These are phyloP conservation scores for Persicaria maculosa DNA, from an alignment of 148 eudicot genomes.

Conservation along the genomic window DNA sequence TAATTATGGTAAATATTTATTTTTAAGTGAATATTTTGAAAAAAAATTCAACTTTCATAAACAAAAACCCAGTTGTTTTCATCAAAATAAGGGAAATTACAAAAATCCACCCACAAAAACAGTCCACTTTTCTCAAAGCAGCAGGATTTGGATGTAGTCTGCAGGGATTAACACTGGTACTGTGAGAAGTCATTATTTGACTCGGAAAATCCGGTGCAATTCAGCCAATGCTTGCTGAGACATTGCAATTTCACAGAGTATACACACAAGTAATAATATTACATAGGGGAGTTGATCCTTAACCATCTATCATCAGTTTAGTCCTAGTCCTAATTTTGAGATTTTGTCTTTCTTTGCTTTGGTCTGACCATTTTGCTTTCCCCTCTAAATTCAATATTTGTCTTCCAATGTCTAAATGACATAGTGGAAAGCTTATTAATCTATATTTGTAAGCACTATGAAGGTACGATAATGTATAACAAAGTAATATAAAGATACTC, in stretches of 20 bases:
- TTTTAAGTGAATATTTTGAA: too few relatives aligned
- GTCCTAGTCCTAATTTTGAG: neutral
- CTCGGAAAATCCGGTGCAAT: neutral
- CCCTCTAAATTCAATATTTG: neutral
- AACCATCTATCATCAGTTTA: neutral
- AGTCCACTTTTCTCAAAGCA: neutral
- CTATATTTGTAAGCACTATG: neutral
- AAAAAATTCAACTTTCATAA: too few relatives aligned
- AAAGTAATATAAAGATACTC: too few relatives aligned
- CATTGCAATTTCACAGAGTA: neutral
- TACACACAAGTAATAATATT: neutral
- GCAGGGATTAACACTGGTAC: neutral
- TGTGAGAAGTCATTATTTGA: neutral
- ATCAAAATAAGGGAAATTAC: too few relatives aligned
- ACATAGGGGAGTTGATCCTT: neutral
- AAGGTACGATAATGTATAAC: too few relatives aligned
- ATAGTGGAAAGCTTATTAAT: neutral
- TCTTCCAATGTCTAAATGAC: neutral
- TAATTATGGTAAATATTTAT: too few relatives aligned
- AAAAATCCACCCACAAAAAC: too few relatives aligned
- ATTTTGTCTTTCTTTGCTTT: neutral
- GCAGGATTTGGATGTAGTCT: conserved; percentile 4
- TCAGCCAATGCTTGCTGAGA: neutral
- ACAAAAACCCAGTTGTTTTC: too few relatives aligned
- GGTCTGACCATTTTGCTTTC: neutral